Conservation (phyloP, 192 early-diverging fungal species). For the Mortierella alpina region DNA sequence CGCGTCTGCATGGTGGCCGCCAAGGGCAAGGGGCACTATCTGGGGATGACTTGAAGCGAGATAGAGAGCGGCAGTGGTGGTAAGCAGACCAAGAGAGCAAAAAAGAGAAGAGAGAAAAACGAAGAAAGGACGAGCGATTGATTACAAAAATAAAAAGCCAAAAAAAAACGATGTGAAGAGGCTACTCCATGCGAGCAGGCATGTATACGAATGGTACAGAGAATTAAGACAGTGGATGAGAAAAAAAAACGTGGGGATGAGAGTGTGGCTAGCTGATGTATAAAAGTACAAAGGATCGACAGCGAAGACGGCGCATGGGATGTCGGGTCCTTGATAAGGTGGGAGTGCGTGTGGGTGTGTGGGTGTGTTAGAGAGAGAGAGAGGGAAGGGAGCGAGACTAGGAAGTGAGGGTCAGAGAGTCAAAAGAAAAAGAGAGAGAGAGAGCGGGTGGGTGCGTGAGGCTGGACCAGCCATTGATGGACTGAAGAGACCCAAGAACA, state of each 20-base stretch:
- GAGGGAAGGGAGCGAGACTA: background rate
- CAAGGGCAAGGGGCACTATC: background rate
- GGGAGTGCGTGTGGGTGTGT: background rate
- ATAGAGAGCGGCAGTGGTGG: background rate
- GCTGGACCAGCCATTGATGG: background rate
- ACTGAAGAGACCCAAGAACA: no score
- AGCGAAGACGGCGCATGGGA: no score
- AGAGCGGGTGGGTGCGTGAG: background rate
- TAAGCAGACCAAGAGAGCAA: background rate
- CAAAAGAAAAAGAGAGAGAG: background rate
- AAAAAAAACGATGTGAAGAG: background rate
- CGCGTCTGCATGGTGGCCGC: slow-evolving; percentile 28
- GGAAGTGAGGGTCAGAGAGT: background rate
- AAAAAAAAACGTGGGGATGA: background rate
- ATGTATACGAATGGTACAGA: background rate
- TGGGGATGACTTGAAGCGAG: background rate
- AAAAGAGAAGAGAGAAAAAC: background rate
- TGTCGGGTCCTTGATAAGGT: no score
- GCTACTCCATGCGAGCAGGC: background rate
- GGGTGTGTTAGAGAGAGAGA: background rate
- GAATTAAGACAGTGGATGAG: background rate
- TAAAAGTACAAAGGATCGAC: no score
- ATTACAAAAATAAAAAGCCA: background rate
- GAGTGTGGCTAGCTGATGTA: background rate
- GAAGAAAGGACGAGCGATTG: background rate